Conservation (phyloP, 2,329 filamentous ascomycete genomes). For the Colletotrichum scovillei region DNA sequence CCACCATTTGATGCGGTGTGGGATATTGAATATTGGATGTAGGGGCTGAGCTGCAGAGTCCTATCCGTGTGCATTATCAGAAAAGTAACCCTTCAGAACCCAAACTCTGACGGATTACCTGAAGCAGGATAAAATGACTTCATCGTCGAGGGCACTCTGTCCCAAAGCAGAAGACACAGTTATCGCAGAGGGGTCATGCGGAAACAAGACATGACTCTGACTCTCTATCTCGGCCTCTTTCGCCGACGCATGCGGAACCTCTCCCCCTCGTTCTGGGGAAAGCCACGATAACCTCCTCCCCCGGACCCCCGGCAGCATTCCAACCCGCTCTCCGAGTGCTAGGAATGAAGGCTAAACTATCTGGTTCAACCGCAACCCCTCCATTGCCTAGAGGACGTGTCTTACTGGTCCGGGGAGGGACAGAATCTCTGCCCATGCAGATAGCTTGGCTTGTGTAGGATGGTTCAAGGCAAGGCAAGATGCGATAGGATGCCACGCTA, state of each 20-base stretch:
- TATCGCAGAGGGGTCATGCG: neutral
- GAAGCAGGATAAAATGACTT: neutral
- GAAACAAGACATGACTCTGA: neutral
- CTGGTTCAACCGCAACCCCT: neutral
- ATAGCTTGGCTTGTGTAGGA: neutral
- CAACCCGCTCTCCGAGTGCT: neutral
- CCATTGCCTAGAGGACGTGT: neutral
- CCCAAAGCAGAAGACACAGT: neutral
- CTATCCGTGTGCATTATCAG: neutral
- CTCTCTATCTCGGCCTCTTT: neutral
- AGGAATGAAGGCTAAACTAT: neutral
- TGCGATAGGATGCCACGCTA: neutral
- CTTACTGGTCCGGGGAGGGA: neutral
- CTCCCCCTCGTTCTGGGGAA: neutral
- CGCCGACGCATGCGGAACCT: conserved; percentile 3
- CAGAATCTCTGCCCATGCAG: conserved; percentile 9
- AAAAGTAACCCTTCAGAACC: neutral
- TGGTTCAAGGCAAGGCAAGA: neutral
- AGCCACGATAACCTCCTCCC: conserved; percentile 17
- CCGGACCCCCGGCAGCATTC: conserved; percentile 11
- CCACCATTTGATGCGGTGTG: neutral
- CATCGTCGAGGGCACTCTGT: neutral
- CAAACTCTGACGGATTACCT: neutral
- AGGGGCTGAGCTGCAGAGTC: neutral
- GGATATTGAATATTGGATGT: neutral